Conservation (phyloP, 2,329 filamentous ascomycete genomes). For the Sporothrix humicola region DNA sequence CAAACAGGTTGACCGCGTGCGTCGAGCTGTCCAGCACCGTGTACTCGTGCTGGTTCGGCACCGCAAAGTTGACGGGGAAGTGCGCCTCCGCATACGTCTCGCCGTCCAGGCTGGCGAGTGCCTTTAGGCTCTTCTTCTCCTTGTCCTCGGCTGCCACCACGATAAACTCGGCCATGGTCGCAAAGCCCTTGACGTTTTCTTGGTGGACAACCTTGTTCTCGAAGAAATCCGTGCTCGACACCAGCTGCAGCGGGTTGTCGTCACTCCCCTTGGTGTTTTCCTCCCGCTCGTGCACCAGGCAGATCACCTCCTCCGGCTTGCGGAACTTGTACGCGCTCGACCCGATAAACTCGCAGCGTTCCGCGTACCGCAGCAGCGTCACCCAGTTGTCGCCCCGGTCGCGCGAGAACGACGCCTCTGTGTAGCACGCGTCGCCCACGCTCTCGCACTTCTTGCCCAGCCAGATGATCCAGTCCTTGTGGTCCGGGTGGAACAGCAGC, state of each 20-base stretch:
- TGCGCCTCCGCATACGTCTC: conserved; percentile 78
- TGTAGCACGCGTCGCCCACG: conserved; percentile 64
- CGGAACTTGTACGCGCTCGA: conserved; percentile 63
- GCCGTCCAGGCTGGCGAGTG: conserved; percentile 86
- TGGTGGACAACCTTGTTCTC: conserved; percentile 65
- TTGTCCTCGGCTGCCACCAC: conserved; percentile 79
- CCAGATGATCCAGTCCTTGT: conserved; percentile 93
- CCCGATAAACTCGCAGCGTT: conserved; percentile 86
- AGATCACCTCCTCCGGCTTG: conserved; percentile 62
- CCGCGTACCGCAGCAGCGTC: conserved; percentile 72
- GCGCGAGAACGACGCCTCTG: conserved; percentile 74
- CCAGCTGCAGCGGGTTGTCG: conserved; percentile 70
- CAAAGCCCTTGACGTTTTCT: conserved; percentile 80
- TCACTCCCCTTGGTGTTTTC: conserved; percentile 46
- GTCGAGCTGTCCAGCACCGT: conserved; percentile 95
- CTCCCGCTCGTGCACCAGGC: conserved; percentile 67
- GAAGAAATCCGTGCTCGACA: conserved; percentile 82
- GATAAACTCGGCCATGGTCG: conserved; percentile 96
- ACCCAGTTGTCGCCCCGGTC: conserved; percentile 85
- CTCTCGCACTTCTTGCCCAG: conserved; percentile 73
- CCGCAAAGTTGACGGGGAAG: conserved; percentile 84
- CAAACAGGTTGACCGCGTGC: conserved; percentile 92
- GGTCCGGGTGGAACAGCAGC: conserved; percentile 80
- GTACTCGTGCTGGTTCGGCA: conserved; percentile 79
- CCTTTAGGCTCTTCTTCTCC: conserved; percentile 70